Conservation (phyloP, 306 rosid genomes). For the Chamaecrista fasciculata region DNA sequence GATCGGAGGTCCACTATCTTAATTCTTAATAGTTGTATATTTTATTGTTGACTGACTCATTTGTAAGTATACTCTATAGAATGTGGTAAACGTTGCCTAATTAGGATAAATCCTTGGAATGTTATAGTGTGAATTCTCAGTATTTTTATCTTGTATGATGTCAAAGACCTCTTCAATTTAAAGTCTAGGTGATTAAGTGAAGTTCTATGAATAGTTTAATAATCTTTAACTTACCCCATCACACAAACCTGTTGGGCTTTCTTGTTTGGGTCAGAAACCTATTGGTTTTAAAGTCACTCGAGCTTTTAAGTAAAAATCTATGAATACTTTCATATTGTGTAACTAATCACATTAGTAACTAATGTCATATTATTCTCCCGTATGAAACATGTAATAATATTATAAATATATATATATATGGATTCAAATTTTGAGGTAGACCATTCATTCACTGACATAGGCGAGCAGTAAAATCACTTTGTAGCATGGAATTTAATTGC, state of each 20-base stretch:
- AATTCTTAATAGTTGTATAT: background rate
- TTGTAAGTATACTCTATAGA: background rate
- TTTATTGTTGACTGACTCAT: background rate
- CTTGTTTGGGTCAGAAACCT: no score
- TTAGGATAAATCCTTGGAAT: background rate
- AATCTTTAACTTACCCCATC: background rate
- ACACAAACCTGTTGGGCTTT: background rate
- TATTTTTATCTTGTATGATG: constrained; percentile 2
- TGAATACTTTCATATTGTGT: background rate
- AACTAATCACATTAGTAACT: no score
- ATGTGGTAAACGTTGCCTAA: background rate
- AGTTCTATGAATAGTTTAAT: background rate
- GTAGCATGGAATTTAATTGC: background rate
- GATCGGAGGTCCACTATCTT: background rate
- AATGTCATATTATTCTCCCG: background rate
- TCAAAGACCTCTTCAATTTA: background rate
- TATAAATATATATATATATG: no score
- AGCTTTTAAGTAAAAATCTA: background rate
- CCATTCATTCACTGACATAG: background rate
- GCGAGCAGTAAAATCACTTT: constrained; percentile 1
- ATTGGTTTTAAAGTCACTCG: background rate
- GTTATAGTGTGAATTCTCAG: background rate
- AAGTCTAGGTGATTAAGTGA: background rate
- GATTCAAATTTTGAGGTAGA: constrained; percentile 8
- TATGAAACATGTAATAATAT: constrained; percentile 12